phyloP scores from a whole-genome alignment of 441 rosid genomes.

The Populus hybrid region DNA sequence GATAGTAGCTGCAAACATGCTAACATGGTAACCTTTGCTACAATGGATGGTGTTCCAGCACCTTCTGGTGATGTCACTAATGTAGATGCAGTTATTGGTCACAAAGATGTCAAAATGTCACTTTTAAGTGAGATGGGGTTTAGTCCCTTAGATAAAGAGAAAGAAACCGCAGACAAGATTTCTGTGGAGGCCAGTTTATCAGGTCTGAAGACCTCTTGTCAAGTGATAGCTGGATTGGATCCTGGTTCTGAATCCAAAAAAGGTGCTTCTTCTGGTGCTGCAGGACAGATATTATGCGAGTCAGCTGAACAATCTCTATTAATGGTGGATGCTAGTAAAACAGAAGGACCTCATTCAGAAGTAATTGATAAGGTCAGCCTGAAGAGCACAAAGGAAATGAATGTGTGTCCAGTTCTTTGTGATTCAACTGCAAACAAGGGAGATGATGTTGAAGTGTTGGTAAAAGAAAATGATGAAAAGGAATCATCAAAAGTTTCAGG shows the following conservation, averaged over 20 bases:
- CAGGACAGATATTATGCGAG: conserved; percentile 20
- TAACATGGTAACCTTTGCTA: conserved; percentile 18
- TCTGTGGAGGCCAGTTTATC: conserved; percentile 29
- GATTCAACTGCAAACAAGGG: conserved; percentile 31
- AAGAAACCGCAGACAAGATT: conserved; percentile 20
- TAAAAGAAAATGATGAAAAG: conserved; percentile 33
- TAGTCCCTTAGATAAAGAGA: conserved; percentile 25
- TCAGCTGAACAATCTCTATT: conserved; percentile 32
- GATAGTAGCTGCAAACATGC: conserved; percentile 15
- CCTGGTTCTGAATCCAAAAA: conserved; percentile 26
- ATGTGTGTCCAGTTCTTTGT: conserved; percentile 25
- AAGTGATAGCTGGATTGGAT: conserved; percentile 25
- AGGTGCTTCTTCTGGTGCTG: conserved; percentile 26
- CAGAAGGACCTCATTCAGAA: conserved; percentile 29
- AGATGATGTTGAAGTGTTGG: conserved; percentile 29
- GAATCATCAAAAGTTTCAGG: conserved; percentile 44
- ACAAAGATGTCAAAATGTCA: conserved; percentile 32
- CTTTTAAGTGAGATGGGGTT: conserved; percentile 21
- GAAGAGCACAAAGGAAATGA: conserved; percentile 28
- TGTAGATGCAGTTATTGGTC: conserved; percentile 27
- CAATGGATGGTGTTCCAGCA: conserved; percentile 23
- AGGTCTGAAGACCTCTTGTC: conserved; percentile 29
- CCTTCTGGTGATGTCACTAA: conserved; percentile 20
- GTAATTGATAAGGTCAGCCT: conserved; percentile 24
- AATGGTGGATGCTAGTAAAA: conserved; percentile 31